These are phyloP conservation scores for Lycium ferocissimum DNA, from an alignment of 257 asterid genomes.

Conservation along the genomic window DNA sequence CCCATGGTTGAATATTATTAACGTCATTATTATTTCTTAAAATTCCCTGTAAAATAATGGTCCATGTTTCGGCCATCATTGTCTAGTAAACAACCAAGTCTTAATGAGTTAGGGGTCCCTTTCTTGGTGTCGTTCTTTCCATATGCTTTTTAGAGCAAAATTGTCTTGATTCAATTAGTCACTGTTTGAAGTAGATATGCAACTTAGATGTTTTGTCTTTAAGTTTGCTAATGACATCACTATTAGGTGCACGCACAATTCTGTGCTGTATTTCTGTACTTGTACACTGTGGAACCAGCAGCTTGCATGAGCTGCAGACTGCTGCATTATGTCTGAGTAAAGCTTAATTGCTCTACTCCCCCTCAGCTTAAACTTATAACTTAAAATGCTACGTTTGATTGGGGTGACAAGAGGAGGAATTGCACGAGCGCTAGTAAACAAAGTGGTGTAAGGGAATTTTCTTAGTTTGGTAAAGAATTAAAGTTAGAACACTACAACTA, in stretches of 20 bases:
- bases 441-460: neutral
- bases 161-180: neutral
- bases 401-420: neutral
- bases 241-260: neutral
- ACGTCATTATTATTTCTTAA: neutral
- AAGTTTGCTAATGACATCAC: neutral
- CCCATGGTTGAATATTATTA: neutral
- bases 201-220: neutral
- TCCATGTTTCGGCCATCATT: neutral
- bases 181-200: neutral
- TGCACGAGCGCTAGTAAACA: neutral
- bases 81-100: neutral
- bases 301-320: neutral
- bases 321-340: neutral
- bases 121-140: neutral
- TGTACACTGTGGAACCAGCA: neutral
- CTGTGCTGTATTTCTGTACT: neutral
- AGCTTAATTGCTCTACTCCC: neutral
- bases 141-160: neutral
- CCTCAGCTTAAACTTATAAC: neutral
- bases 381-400: neutral
- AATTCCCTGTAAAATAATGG: neutral
- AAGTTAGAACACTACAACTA: neutral
- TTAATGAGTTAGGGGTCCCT: neutral
- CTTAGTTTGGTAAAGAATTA: neutral